Percentiles rank a stretch among this genome's conserved stretches.
These are phyloP conservation scores for Yamadazyma insecticola DNA, from an alignment of 805 yeast species.

Conservation along the genomic window DNA sequence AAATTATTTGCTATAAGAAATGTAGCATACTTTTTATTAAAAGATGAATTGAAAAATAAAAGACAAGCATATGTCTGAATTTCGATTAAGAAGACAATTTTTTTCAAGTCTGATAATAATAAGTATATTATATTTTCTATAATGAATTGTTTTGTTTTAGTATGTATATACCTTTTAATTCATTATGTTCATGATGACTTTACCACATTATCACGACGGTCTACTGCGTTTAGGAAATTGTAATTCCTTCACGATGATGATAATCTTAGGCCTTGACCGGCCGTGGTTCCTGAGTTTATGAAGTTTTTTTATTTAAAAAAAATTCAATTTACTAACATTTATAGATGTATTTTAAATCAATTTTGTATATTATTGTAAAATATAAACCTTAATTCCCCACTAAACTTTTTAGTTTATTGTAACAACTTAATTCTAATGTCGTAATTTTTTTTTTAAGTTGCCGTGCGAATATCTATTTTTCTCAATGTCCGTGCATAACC, in stretches of 20 bases:
- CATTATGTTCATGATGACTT: slow-evolving; percentile 44
- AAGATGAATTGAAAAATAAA: slow-evolving; percentile 65
- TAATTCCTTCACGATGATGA: slow-evolving; percentile 43
- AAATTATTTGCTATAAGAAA: slow-evolving; percentile 11
- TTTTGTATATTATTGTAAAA: too few species aligned
- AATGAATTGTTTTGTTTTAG: slow-evolving; percentile 5
- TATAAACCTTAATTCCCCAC: too few species aligned
- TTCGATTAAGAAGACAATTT: slow-evolving; percentile 52
- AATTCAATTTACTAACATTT: too few species aligned
- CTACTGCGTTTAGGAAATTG: slow-evolving; percentile 45
- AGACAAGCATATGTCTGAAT: slow-evolving; percentile 99
- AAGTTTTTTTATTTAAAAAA: not conserved
- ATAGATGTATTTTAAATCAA: too few species aligned
- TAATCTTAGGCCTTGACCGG: slow-evolving; percentile 46
- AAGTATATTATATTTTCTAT: slow-evolving; percentile 10
- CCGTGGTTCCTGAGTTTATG: slow-evolving; percentile 43
- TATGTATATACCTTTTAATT: slow-evolving; percentile 4
- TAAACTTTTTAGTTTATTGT: too few species aligned
- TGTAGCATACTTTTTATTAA: slow-evolving; percentile 24
- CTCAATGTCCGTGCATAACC: too few species aligned
- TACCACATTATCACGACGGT: slow-evolving; percentile 49
- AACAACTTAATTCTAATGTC: too few species aligned
- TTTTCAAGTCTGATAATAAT: slow-evolving; percentile 44
- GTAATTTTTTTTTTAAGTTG: too few species aligned
- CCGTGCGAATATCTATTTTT: too few species aligned